Conservation (phyloP, 2,329 filamentous ascomycete species). For the Pezicula radicicola region DNA sequence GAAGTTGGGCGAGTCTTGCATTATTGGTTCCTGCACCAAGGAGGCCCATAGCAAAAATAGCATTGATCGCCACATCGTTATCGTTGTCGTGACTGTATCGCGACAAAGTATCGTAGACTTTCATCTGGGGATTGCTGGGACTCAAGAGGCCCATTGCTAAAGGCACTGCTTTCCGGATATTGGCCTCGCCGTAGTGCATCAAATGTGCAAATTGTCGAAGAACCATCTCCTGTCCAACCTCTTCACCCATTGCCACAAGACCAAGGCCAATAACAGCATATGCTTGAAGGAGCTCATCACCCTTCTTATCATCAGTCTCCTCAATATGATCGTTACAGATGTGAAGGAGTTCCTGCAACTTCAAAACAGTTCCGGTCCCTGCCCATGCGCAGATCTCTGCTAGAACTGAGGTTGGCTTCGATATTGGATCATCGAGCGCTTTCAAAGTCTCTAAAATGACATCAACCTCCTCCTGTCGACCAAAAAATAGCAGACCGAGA, state of each 20-base stretch:
- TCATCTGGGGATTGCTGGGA: conserved; percentile 99
- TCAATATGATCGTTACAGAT: conserved; percentile 98
- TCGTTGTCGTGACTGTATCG: conserved; percentile 98
- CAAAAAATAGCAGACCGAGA: conserved; percentile 90
- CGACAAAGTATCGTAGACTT: conserved; percentile 97
- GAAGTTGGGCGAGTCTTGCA: conserved; percentile 87
- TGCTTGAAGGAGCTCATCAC: conserved; percentile 90
- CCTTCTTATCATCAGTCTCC: conserved; percentile 90
- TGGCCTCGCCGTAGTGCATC: conserved; percentile 98
- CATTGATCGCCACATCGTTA: conserved; percentile 95
- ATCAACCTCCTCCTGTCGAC: conserved; percentile 97
- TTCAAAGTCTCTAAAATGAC: conserved; percentile 96
- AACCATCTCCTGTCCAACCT: conserved; percentile 98
- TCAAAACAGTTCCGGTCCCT: conserved; percentile 92
- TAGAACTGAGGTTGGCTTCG: conserved; percentile 89
- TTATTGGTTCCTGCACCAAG: conserved; percentile 97
- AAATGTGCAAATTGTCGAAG: conserved; percentile 94
- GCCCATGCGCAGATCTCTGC: conserved; percentile 98
- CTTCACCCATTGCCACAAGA: conserved; percentile 95
- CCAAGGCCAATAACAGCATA: conserved; percentile 95
- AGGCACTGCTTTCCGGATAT: conserved; percentile 94
- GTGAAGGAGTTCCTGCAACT: conserved; percentile 94
- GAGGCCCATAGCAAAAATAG: conserved; percentile 98
- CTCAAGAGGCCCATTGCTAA: conserved; percentile 95
- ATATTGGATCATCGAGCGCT: conserved; percentile 94